Evolutionary conservation across 148 eudicot genomes (phyloP).

Genomic region (Chenopodium berlandieri): DNA sequence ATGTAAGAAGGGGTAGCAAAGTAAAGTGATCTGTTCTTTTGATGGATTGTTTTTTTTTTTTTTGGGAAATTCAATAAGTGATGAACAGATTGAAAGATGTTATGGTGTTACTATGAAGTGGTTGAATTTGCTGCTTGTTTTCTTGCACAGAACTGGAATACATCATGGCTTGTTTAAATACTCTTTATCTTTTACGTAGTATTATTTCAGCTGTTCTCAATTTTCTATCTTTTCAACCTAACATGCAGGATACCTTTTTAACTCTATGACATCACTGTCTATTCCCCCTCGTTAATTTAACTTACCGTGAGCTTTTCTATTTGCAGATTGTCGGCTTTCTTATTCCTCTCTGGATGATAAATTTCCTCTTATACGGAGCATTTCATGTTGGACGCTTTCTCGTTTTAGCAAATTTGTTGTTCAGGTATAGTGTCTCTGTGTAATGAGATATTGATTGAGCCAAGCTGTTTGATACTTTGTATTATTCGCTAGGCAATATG

Average conservation of each 20-base stretch:
- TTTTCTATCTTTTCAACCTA: too few relatives aligned
- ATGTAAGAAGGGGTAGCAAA: too few relatives aligned
- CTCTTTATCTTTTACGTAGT: not conserved
- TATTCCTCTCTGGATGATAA: constrained; percentile 92
- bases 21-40: too few relatives aligned
- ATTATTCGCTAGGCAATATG: not conserved
- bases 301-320: not conserved
- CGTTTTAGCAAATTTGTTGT: constrained; percentile 93
- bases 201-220: not conserved
- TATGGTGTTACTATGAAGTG: not conserved
- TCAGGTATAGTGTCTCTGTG: constrained; percentile 47
- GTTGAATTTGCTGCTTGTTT: not conserved
- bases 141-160: not conserved
- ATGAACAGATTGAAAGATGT: too few relatives aligned
- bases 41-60: too few relatives aligned
- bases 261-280: not conserved
- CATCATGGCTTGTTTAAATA: not conserved
- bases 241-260: not conserved
- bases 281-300: not conserved
- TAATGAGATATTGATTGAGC: not conserved
- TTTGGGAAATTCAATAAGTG: too few relatives aligned
- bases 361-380: constrained; percentile 89
- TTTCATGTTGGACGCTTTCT: constrained; percentile 96
- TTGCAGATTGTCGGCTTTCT: constrained; percentile 78
- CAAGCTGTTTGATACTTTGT: not conserved